A percentile compares a stretch with the other conserved stretches of the same genome.
Evolutionary conservation across 1,284 basidiomycete genomes (phyloP).

Genomic region (Leccinum ponderosum): DNA sequence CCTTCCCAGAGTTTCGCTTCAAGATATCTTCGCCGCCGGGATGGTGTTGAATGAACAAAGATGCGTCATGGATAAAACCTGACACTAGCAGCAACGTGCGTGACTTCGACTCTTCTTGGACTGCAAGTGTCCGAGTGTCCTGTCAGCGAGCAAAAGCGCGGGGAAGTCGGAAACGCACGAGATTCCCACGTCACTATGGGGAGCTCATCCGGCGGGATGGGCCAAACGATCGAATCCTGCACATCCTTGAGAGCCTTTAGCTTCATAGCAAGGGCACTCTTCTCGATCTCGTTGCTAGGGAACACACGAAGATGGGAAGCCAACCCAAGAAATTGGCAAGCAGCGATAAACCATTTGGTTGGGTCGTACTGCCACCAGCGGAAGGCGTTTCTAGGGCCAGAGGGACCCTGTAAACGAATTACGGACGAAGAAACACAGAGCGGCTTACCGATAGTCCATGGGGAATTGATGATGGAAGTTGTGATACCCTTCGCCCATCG

Average conservation of each 20-base stretch:
- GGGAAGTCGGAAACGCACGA: conserved; percentile 46
- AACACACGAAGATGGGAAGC: conserved; percentile 81
- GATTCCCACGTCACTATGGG: conserved; percentile 83
- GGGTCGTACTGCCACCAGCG: conserved; percentile 72
- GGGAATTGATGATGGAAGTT: conserved; percentile 92
- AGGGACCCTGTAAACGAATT: conserved; percentile 5
- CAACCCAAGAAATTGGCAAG: conserved; percentile 62
- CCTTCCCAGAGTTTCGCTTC: conserved; percentile 67
- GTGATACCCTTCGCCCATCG: conserved; percentile 92
- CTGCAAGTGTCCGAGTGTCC: conserved; percentile 33
- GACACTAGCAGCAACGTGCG: conserved; percentile 72
- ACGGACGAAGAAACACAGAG: neutral
- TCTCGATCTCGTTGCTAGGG: conserved; percentile 85
- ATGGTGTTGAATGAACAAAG: conserved; percentile 76
- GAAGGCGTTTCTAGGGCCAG: conserved; percentile 45
- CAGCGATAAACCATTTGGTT: conserved; percentile 84
- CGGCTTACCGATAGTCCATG: conserved; percentile 42
- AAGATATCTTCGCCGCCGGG: conserved; percentile 77
- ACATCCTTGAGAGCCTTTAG: conserved; percentile 70
- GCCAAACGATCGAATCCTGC: conserved; percentile 73
- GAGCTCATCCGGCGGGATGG: conserved; percentile 59
- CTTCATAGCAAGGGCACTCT: conserved; percentile 83
- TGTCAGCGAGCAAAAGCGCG: conserved; percentile 5
- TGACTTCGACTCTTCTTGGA: conserved; percentile 66
- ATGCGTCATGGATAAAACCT: conserved; percentile 87